phyloP scores from a whole-genome alignment of 345 rosid species.

The Zanthoxylum bungeanum region DNA sequence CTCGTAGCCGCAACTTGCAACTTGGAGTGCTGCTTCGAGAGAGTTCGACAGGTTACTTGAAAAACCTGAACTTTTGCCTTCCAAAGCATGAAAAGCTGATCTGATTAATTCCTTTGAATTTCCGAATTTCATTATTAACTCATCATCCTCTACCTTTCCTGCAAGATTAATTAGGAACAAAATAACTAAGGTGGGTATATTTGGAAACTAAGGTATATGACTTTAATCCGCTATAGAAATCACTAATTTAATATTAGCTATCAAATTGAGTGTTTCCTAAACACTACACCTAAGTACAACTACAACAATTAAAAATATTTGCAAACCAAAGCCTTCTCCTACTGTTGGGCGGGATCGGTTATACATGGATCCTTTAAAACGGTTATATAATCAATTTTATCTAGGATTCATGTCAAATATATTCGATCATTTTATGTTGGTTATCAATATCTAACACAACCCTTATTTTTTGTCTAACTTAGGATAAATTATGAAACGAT shows the following conservation, averaged over 20 bases:
- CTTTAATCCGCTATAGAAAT: neutral
- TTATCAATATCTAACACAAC: too few species aligned
- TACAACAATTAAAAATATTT: too few species aligned
- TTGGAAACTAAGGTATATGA: neutral
- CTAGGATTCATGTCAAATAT: too few species aligned
- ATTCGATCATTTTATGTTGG: too few species aligned
- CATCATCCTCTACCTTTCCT: slow-evolving; percentile 25
- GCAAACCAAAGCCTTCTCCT: neutral
- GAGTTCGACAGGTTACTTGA: slow-evolving; percentile 6
- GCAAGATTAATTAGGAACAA: neutral
- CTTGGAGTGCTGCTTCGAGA: slow-evolving; percentile 36
- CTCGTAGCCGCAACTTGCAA: slow-evolving; percentile 50
- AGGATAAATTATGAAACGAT: too few species aligned
- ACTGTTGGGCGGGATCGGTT: too few species aligned
- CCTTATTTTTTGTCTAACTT: too few species aligned
- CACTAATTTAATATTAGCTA: neutral
- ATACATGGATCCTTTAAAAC: too few species aligned
- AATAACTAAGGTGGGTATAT: neutral
- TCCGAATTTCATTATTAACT: slow-evolving; percentile 35
- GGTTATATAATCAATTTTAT: too few species aligned
- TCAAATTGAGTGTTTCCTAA: neutral
- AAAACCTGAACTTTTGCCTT: slow-evolving; percentile 24
- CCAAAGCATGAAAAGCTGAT: slow-evolving; percentile 41
- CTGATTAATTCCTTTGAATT: slow-evolving; percentile 37
- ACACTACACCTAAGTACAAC: neutral